Conservation (phyloP, 768 basidiomycete genomes). For the Coprinopsis sp. region DNA sequence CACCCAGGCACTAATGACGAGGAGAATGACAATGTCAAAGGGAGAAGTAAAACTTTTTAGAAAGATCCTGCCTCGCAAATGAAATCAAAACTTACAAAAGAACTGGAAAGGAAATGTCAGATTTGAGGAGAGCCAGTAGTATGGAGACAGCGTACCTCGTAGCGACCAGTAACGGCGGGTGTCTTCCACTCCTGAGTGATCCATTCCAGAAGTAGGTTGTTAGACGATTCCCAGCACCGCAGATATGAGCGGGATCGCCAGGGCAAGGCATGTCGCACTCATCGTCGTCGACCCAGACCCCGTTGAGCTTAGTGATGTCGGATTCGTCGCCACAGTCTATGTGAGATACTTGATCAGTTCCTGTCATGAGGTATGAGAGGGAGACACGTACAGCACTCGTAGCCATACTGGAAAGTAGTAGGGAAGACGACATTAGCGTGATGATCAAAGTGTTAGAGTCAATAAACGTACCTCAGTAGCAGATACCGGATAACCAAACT, state of each 20-base stretch:
- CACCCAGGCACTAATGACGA: constrained; percentile 43
- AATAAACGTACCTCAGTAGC: constrained; percentile 47
- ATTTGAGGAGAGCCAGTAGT: background rate
- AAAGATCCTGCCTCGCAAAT: background rate
- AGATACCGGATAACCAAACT: constrained; percentile 67
- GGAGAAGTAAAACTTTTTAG: background rate
- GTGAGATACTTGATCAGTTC: constrained; percentile 28
- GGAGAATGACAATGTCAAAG: constrained; percentile 2
- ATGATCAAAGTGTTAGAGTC: background rate
- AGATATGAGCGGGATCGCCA: constrained; percentile 65
- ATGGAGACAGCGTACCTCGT: constrained; percentile 48
- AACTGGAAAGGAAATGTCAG: constrained; percentile 29
- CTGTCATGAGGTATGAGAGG: background rate
- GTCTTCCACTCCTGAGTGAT: constrained; percentile 58
- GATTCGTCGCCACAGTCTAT: constrained; percentile 67
- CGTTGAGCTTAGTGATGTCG: constrained; percentile 42
- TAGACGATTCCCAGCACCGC: constrained; percentile 55
- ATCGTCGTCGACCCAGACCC: constrained; percentile 34
- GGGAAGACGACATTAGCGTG: constrained; percentile 1
- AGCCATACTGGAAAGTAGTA: constrained; percentile 38
- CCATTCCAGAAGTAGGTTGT: constrained; percentile 53
- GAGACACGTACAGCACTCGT: constrained; percentile 64
- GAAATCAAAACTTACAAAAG: constrained; percentile 36
- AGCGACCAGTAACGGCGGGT: constrained; percentile 59
- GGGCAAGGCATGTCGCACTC: constrained; percentile 55